Base-by-base conservation (phyloP, 495 filamentous ascomycete species). In the Patellaria atrata region DNA sequence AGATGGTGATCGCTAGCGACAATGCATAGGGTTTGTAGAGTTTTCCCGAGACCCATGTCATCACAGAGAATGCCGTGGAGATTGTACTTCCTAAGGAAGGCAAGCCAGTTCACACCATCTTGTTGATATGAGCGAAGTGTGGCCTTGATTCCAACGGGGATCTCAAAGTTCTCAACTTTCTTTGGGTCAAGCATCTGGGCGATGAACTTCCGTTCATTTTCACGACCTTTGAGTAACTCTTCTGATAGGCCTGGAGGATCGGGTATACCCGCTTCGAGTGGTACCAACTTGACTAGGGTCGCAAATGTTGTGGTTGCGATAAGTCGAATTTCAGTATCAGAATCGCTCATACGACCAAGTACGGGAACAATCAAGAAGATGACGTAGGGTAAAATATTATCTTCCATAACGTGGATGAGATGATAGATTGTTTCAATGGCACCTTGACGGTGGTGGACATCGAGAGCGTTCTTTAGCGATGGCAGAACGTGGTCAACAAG, bases 311-410 rank as follows among this genome's bases (percentile, higher is more conserved):
- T 97, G 0, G 89, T 97, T 2, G 89, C 86, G 37, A 97, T 78
- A 15, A 97, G 70, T 25, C 89, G 74, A 33, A 96, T 75, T 48
- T 96, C 86, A 45, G 86, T 85, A 56, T 97, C 87, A 0, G 87
- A 89, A 54, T 97, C 89, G 53, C 86, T 94, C 89, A 97, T 97
- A n/a, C 89, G 75, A 24, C 89, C 89, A 33, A 97, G 68, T 3
- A 97, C 87, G 2, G 89, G 89, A n/a, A 94, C 87, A 28, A 97
- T 87, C 35, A 97, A 71, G 72, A 97, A 96, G 47, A 97, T 94
- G 37, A 97, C 89, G 55, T 96, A 97, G 6, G 89, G 89, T 13
- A 97, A 62, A 37, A 97, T 96, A 30, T 71, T 69, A 48, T 94
- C 91, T 38, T 91, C 89, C 89, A 97, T 97, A 35, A 96, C 87